Conservation (phyloP, 1,284 basidiomycete genomes). For the Fomes fomentarius region DNA sequence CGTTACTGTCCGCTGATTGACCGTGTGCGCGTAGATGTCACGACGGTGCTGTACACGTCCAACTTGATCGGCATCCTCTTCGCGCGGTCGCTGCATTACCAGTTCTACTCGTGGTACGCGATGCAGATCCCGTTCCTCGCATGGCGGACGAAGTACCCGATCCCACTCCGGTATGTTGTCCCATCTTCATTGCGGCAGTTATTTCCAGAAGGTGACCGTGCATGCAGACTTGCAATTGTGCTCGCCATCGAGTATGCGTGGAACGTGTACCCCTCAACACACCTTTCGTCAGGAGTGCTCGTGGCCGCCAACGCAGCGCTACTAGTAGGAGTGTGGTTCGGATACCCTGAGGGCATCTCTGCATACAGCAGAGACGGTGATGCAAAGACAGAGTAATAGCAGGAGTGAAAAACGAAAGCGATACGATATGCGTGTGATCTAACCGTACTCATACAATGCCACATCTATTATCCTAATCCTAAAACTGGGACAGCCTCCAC, state of each 20-base stretch:
- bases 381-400: constrained; percentile 1
- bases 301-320: constrained; percentile 60
- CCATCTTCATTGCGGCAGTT: too few relatives aligned
- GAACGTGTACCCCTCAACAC: constrained; percentile 86
- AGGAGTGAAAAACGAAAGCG: background rate
- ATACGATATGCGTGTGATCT: background rate
- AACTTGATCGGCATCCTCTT: constrained; percentile 93
- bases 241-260: constrained; percentile 81
- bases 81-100: constrained; percentile 96
- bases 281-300: constrained; percentile 68
- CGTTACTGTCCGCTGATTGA: constrained; percentile 12
- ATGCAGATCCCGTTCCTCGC: constrained; percentile 89
- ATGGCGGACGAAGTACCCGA: constrained; percentile 73
- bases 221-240: constrained; percentile 62
- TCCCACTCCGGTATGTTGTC: constrained; percentile 58
- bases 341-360: constrained; percentile 43
- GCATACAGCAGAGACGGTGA: too few relatives aligned
- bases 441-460: background rate
- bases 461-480: background rate
- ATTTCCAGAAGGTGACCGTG: too few relatives aligned
- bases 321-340: constrained; percentile 68
- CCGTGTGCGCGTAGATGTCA: constrained; percentile 60
- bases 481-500: too few relatives aligned
- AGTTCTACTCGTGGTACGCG: constrained; percentile 99
- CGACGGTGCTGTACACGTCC: constrained; percentile 85